phyloP scores from a whole-genome alignment of 306 rosid genomes.

The Glycyrrhiza uralensis region DNA sequence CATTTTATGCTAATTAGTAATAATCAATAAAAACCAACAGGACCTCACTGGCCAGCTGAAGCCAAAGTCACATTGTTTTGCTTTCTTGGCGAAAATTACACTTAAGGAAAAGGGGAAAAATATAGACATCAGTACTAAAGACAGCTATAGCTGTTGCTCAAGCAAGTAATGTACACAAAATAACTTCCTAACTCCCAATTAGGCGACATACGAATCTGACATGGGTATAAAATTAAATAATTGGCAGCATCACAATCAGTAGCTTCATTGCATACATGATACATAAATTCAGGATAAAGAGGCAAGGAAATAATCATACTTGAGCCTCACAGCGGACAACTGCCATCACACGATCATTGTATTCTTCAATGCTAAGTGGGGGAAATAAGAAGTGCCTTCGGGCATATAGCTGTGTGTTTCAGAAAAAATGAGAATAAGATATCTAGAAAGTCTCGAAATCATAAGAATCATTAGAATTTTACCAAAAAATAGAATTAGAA shows the following conservation, averaged over 20 bases:
- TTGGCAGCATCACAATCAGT: background rate
- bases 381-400: constrained; percentile 96
- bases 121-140: background rate
- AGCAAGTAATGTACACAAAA: background rate
- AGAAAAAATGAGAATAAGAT: constrained; percentile 18
- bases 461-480: background rate
- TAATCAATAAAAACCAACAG: background rate
- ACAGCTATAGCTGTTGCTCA: background rate
- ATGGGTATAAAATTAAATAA: background rate
- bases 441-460: background rate
- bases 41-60: constrained; percentile 2
- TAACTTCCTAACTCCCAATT: constrained; percentile 3
- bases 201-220: constrained; percentile 8
- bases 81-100: background rate
- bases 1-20: background rate
- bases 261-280: background rate
- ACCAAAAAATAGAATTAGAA: background rate
- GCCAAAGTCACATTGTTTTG: background rate
- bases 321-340: constrained; percentile 97
- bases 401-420: constrained; percentile 77
- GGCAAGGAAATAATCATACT: constrained; percentile 46
- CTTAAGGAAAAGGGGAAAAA: background rate
- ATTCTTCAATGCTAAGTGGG: constrained; percentile 76
- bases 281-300: constrained; percentile 7
- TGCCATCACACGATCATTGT: constrained; percentile 78